phyloP scores from a whole-genome alignment of 108 stramenopile species.

The Skeletonema costatum region DNA sequence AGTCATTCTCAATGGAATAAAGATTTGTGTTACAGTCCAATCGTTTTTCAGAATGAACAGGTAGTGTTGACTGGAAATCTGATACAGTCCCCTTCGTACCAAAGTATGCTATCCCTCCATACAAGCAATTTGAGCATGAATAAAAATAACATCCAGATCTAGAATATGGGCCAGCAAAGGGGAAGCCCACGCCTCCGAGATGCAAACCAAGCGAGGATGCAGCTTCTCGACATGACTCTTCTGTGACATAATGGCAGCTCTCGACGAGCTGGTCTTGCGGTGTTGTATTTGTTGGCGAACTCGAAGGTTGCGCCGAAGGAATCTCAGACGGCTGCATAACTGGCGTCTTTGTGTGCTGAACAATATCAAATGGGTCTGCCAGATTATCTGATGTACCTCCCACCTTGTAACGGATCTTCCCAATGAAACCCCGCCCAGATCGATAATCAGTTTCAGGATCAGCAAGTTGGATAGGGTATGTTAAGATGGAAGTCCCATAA shows the following conservation, averaged over 20 bases:
- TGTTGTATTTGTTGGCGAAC: background rate
- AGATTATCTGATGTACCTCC: background rate
- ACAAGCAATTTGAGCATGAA: conserved; percentile 20
- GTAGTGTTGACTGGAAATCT: conserved; percentile 1
- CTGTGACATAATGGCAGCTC: conserved; percentile 19
- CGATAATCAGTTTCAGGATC: conserved; percentile 21
- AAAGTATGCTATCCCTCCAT: conserved; percentile 24
- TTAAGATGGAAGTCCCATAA: conserved; percentile 15
- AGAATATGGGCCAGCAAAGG: conserved; percentile 21
- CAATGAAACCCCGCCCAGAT: conserved; percentile 13
- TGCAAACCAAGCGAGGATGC: conserved; percentile 11
- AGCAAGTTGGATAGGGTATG: conserved; percentile 16
- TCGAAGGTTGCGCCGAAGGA: background rate
- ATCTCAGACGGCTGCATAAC: background rate
- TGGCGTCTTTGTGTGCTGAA: background rate
- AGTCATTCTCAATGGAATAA: conserved; percentile 1
- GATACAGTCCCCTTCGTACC: background rate
- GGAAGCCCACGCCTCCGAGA: conserved; percentile 14
- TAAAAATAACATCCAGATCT: conserved; percentile 20
- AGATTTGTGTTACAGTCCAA: conserved; percentile 18
- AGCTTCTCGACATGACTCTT: conserved; percentile 27
- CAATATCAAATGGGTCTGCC: background rate
- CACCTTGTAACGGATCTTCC: conserved; percentile 12
- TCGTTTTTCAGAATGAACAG: conserved; percentile 9
- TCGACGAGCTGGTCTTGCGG: background rate